Base-by-base conservation (phyloP, 192 early-diverging fungal species). In the Coemansia erecta region DNA sequence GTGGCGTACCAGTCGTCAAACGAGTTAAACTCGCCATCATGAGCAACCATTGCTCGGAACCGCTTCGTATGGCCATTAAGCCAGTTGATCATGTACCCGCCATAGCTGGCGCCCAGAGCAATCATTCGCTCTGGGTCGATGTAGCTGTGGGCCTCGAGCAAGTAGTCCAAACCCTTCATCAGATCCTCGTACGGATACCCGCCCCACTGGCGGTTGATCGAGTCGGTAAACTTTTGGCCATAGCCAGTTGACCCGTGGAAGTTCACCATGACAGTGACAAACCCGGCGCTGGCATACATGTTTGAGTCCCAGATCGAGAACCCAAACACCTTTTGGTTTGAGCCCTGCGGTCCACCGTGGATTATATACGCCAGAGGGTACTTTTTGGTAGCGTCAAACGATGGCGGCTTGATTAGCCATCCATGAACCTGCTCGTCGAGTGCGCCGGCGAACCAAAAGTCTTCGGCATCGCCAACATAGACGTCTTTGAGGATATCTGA, bases 51-150 rank as follows among this genome's bases (percentile, higher is more conserved):
- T 19, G 72, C 75, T 44, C 72, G 71, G 72, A 92, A 92, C 19
- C 85, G 70, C 13, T 78, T 49, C 8, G 85, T 88, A 61, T 91
- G 85, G 8, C 83, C 85, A 59, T 92, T 92, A 60, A 92, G 74
- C 89, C 90, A 92, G 76, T 92, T 92, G 51, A 89, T 79, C 91
- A 89, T 89, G 61, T 84, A 90, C 12, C 88, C 90, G 64, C 91
- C 91, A 70, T 91, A 92, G 8, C 82, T 85, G 1, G 87, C 90
- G 43, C 91, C 91, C 26, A 91, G 62, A 22, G 79, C 89, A 40
- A 77, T 77, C 23, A 91, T 62, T 13, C 85, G 73, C 0, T 53
- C 53, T 2, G 53, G 26, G 63, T 91, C 89, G 22, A 91, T 66
- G 35, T 70, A 87, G 7, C 35, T 44, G 55, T 81, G 79, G n/a